Base-by-base conservation (phyloP, 257 asterid species). In the Ajuga chamaepitys region DNA sequence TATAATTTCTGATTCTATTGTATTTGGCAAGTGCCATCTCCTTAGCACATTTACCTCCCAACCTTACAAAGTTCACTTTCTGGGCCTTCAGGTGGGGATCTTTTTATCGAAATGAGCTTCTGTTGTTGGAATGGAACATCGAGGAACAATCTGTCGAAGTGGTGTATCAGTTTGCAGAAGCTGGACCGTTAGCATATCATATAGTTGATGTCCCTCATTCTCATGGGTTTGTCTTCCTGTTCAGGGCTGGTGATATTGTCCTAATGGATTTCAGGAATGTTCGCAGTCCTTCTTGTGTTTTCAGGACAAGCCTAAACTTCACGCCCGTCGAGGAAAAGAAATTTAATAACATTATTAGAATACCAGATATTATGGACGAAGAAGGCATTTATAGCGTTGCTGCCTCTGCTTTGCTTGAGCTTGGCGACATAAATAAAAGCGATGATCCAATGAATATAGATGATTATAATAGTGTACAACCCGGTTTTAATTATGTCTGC, bases 321-420 rank as follows among this genome's bases (percentile, higher is more conserved):
- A 78, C 81, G 20, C 84, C 85, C 2, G 71, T 68, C 37, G 97
- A 93, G 78, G 96, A 80, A 72, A 84, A 72, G 70, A 81, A 79
- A 74, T 76, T 57, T 78, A 82, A 78, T 53, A 85, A 77, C 42
- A 77, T 79, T 45, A 60, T 74, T 72, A 78, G 79, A 75, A 79
- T 85, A 79, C 95, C 91, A 6, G 96, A 94, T 82, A 82, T 86
- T 45, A 83, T 83, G 84, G 99, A 90, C 48, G 99, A 94, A 80
- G 98, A 91, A 67, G 95, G 93, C 37, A 85, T 84, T 17, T 80
- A 82, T 32, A 89, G 82, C 40, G 94, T 89, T 72, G 99, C 99
- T 69, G 99, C 99, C 54, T 94, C 97, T 74, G 99, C 99, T 55
- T 78, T 94, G 71, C 78, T 94, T 85, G 93, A 94, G 86, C 89